Conservation (phyloP, 768 basidiomycete species). For the Auriscalpium microsporum region DNA sequence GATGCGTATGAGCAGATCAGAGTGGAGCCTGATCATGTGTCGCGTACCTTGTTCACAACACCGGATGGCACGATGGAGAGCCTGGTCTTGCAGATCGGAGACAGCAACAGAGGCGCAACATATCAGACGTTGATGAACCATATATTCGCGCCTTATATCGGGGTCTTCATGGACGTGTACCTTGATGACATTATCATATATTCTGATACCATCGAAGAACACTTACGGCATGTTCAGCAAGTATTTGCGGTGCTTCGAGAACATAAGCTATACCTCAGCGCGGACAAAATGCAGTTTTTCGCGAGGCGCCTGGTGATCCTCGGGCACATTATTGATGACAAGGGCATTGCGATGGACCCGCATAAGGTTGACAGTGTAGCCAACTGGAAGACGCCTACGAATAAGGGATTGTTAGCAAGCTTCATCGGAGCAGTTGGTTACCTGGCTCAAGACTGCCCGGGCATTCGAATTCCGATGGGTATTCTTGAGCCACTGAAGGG, state of each 20-base stretch:
- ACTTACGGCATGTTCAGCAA: constrained; percentile 24
- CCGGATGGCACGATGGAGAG: constrained; percentile 30
- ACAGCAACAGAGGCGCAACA: constrained; percentile 37
- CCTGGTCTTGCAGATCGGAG: constrained; percentile 34
- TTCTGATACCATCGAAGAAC: constrained; percentile 29
- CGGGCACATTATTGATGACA: constrained; percentile 32
- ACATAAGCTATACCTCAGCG: constrained; percentile 25
- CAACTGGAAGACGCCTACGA: constrained; percentile 27
- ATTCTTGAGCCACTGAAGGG: neutral
- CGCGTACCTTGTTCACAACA: constrained; percentile 23
- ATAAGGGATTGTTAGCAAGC: neutral
- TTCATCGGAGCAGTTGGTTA: neutral
- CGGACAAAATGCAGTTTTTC: constrained; percentile 17
- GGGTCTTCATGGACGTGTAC: constrained; percentile 33
- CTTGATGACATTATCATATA: constrained; percentile 38
- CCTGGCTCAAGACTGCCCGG: neutral
- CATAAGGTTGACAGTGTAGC: constrained; percentile 29
- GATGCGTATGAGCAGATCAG: constrained; percentile 27
- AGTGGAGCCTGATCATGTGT: constrained; percentile 18
- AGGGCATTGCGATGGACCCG: constrained; percentile 27
- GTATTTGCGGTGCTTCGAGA: constrained; percentile 25
- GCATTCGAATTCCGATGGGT: neutral
- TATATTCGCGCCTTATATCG: constrained; percentile 32
- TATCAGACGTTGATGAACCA: constrained; percentile 31
- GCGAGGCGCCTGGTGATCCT: constrained; percentile 10